Evolutionary conservation across 805 yeast species (phyloP).

Genomic region (Candida sanyiensis): DNA sequence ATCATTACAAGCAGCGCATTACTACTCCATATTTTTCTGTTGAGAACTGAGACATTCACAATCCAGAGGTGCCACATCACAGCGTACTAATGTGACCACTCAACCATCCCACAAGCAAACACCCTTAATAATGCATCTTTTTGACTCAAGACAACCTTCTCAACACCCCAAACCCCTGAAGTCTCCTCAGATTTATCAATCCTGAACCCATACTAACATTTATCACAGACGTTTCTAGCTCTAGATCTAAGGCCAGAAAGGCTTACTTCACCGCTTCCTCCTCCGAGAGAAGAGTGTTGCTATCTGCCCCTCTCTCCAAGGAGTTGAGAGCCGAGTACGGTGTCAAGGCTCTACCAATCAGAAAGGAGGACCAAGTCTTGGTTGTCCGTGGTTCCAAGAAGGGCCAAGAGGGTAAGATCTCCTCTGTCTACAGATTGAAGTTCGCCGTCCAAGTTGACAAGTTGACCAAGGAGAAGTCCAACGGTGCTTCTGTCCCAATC

Average conservation of each 20-base stretch:
- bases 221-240: conserved; percentile 87
- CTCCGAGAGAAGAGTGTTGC: conserved; percentile 84
- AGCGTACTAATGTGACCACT: too few species aligned
- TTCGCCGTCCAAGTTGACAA: conserved; percentile 95
- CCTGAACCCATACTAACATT: conserved; percentile 27
- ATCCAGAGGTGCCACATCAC: too few species aligned
- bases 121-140: too few species aligned
- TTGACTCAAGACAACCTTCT: not conserved
- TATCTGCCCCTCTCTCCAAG: conserved; percentile 98
- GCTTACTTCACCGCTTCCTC: conserved; percentile 99
- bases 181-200: not conserved
- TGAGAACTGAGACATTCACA: not conserved
- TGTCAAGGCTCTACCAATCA: conserved; percentile 92
- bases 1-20: not conserved
- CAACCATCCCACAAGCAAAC: too few species aligned
- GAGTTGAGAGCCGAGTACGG: conserved; percentile 98
- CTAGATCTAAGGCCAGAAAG: conserved; percentile 99
- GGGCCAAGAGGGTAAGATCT: conserved; percentile 98
- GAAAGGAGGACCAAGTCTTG: conserved; percentile 93
- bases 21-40: not conserved
- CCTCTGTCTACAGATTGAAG: conserved; percentile 98
- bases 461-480: conserved; percentile 94
- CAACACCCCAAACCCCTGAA: not conserved
- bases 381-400: conserved; percentile 98
- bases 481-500: conserved; percentile 96